Evolutionary conservation across 495 filamentous ascomycete species (phyloP).

Genomic region (Geoglossum glabrum): DNA sequence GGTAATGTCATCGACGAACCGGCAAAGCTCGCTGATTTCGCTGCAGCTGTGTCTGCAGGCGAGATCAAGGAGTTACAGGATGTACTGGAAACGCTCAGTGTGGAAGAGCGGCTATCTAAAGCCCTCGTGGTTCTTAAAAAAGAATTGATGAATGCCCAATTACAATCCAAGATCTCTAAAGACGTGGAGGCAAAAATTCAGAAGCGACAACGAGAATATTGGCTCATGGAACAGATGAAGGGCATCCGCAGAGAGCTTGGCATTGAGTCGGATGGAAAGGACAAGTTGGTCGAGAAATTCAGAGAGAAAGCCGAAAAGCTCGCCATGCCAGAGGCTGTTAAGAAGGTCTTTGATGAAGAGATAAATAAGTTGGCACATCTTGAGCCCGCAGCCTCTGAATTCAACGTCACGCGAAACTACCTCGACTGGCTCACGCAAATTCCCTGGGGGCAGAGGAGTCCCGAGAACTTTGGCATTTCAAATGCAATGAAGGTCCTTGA

Average conservation of each 20-base stretch:
- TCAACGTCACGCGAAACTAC: constrained; percentile 98
- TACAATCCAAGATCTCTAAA: constrained; percentile 93
- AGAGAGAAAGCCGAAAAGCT: constrained; percentile 86
- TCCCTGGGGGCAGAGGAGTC: constrained; percentile 89
- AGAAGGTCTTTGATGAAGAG: constrained; percentile 96
- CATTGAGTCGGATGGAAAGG: constrained; percentile 92
- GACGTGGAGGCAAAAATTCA: constrained; percentile 96
- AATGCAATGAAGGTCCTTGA: constrained; percentile 82
- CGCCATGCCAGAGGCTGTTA: constrained; percentile 89
- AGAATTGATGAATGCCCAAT: constrained; percentile 90
- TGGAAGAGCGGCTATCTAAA: constrained; percentile 78
- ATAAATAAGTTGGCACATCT: constrained; percentile 89
- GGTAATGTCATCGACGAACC: constrained; percentile 92
- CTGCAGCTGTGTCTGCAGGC: constrained; percentile 79
- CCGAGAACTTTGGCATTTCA: constrained; percentile 88
- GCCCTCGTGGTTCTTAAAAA: constrained; percentile 86
- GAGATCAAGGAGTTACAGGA: constrained; percentile 85
- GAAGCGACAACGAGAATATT: constrained; percentile 95
- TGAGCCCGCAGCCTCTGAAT: constrained; percentile 88
- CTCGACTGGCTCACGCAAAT: constrained; percentile 97
- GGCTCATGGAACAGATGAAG: constrained; percentile 99
- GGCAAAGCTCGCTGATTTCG: constrained; percentile 87
- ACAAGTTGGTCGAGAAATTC: constrained; percentile 93
- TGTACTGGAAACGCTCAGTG: constrained; percentile 70
- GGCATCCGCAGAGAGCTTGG: constrained; percentile 92